Percentiles rank a stretch among this genome's conserved stretches.
Conservation (phyloP, 2,329 filamentous ascomycete genomes). For the Phaeosphaeriaceae sp. region DNA sequence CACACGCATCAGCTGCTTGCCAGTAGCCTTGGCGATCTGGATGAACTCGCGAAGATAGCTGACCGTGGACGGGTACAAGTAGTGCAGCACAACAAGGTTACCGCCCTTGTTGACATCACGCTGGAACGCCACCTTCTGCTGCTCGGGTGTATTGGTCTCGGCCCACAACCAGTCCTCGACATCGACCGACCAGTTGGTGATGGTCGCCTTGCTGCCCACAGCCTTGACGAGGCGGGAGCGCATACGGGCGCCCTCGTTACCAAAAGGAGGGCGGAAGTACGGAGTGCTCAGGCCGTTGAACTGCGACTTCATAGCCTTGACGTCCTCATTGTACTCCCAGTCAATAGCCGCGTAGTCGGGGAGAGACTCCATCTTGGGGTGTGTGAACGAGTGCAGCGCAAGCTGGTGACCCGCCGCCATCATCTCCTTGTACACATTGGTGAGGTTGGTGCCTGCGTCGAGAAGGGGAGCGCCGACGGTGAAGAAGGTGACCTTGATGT, state of each 20-base stretch:
- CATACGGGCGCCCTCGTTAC: conserved; percentile 71
- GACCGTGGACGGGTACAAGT: conserved; percentile 70
- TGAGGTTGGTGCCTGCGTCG: conserved; percentile 66
- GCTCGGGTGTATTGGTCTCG: conserved; percentile 66
- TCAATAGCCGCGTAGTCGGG: conserved; percentile 62
- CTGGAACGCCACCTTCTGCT: conserved; percentile 71
- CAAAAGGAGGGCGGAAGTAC: conserved; percentile 75
- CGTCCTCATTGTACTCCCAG: conserved; percentile 67
- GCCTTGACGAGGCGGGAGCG: conserved; percentile 65
- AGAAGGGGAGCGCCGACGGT: conserved; percentile 70
- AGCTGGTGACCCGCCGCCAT: conserved; percentile 69
- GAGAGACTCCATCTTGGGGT: conserved; percentile 70
- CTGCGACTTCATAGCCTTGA: conserved; percentile 54
- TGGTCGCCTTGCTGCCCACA: conserved; percentile 57
- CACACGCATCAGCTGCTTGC: conserved; percentile 70
- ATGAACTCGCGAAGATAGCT: conserved; percentile 70
- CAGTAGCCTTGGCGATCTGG: conserved; percentile 66
- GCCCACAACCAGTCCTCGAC: conserved; percentile 77
- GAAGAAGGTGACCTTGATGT: conserved; percentile 74
- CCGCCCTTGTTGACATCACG: conserved; percentile 69
- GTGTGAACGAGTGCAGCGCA: conserved; percentile 71
- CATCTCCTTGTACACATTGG: conserved; percentile 70
- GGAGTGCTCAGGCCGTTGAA: conserved; percentile 45
- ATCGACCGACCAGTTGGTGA: conserved; percentile 74
- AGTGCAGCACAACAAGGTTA: conserved; percentile 72